Percentiles rank a stretch among this genome's conserved stretches.
Evolutionary conservation across 371 early-diverging fungal species (phyloP).

Genomic region (Mucor ambiguus): DNA sequence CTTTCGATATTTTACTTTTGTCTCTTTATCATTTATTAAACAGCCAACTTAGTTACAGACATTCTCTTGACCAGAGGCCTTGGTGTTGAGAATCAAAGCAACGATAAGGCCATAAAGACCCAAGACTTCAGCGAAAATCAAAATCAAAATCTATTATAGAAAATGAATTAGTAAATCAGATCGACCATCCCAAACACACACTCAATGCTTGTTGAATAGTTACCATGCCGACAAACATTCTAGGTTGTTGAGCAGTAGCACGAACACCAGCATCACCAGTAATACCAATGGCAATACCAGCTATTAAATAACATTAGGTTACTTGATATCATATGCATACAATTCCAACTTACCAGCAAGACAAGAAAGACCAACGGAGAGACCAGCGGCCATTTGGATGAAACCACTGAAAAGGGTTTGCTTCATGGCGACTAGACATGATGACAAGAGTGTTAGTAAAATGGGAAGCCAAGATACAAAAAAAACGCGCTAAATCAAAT

Average conservation of each 20-base stretch:
- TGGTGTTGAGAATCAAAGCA: conserved; percentile 95
- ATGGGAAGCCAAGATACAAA: neutral
- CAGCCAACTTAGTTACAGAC: conserved; percentile 25
- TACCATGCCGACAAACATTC: conserved; percentile 93
- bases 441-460: neutral
- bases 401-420: conserved; percentile 75
- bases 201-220: neutral
- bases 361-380: conserved; percentile 92
- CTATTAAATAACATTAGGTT: conserved; percentile 28
- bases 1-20: neutral
- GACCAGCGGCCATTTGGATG: conserved; percentile 92
- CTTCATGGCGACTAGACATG: conserved; percentile 52
- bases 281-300: conserved; percentile 97
- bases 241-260: conserved; percentile 91
- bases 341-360: conserved; percentile 58
- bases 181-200: neutral
- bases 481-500: conserved; percentile 3
- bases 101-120: conserved; percentile 95
- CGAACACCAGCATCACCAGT: conserved; percentile 97
- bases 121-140: conserved; percentile 99
- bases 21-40: neutral
- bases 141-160: conserved; percentile 69
- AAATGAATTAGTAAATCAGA: conserved; percentile 2
- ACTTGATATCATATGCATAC: neutral
- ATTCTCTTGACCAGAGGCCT: conserved; percentile 54